Percentiles rank a stretch among this genome's conserved stretches.
Evolutionary conservation across 2,329 filamentous ascomycete genomes (phyloP).

Genomic region (Colletotrichum sp.): DNA sequence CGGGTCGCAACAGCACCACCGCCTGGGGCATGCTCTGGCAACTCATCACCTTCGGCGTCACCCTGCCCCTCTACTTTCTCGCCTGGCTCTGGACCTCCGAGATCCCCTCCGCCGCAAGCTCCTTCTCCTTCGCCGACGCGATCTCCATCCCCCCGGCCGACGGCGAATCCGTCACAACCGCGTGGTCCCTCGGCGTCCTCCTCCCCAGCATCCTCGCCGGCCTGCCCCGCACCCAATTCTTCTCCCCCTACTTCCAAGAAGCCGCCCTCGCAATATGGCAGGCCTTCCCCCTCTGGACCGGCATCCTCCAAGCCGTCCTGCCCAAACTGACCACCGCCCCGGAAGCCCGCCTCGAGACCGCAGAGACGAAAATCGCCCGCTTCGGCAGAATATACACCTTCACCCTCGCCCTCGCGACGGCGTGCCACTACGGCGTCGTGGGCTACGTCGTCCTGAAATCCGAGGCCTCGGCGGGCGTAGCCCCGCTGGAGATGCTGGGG

Average conservation of each 20-base stretch:
- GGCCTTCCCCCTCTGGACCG: conserved; percentile 24
- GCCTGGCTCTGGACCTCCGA: conserved; percentile 25
- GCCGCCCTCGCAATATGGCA: conserved; percentile 26
- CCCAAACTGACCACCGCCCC: neutral
- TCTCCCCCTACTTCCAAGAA: conserved; percentile 21
- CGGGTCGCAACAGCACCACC: conserved; percentile 8
- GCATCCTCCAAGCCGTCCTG: conserved; percentile 9
- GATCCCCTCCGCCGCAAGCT: neutral
- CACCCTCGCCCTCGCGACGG: neutral
- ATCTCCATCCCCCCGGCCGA: conserved; percentile 21
- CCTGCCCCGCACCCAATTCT: conserved; percentile 19
- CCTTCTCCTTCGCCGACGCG: neutral
- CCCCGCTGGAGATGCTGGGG: neutral
- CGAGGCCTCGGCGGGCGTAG: neutral
- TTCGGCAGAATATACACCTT: conserved; percentile 14
- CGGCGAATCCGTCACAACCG: neutral
- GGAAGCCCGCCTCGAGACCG: neutral
- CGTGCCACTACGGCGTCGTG: conserved; percentile 3
- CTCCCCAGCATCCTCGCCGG: conserved; percentile 22
- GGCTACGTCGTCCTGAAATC: neutral
- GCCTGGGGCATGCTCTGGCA: conserved; percentile 27
- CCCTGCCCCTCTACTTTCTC: conserved; percentile 26
- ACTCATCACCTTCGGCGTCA: conserved; percentile 24
- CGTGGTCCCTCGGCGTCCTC: conserved; percentile 22
- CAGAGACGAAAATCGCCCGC: neutral